Base-by-base conservation (phyloP, 805 yeast genomes). In the Barnettozyma salicaria region DNA sequence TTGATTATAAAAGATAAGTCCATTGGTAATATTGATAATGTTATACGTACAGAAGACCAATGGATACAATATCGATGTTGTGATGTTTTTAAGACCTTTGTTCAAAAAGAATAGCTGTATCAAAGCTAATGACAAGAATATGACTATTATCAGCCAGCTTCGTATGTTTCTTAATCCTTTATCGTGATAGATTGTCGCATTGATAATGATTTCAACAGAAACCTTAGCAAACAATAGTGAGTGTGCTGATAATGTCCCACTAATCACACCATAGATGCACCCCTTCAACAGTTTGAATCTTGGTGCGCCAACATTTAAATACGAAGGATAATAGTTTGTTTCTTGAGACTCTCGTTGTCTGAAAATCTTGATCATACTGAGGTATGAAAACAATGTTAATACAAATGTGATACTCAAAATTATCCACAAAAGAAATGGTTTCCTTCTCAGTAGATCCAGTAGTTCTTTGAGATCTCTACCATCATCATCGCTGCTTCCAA, bases 181-280 rank as follows among this genome's bases (percentile, higher is more conserved):
- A 36, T 59, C 27, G 4, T 17, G 19, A 17, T 21, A 12, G 59
- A 32, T 55, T 59, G 33, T 58, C 22, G 67, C 72, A 41, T 61
- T 66, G 3, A 81, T 56, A 2, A 81, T 50, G 10, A 84, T 73
- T 49, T 84, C 94, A 16, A 87, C 82, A 0, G 84, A 72, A 1
- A 88, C 76, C 58, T 87, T 87, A n/a, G 95, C 95, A 59, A 86
- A 69, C 40, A 88, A 66, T 34, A 88, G 68, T 2, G 95, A 83
- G 54, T 85, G 94, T 0, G 95, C 95, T 1, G 95, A 82, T 32
- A 87, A 63, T 0, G 79, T 74, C 3, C 96, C 96, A 32, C 87
- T 75, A 5, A 77, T 63, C 14, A 76, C 51, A 2, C 95, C 95
- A 55, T 68, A 81, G 10, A 73, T 55, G 5, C 76, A 53, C 1